These are phyloP conservation scores for Westerdykella ornata DNA, from an alignment of 2,329 filamentous ascomycete species.

Conservation along the genomic window DNA sequence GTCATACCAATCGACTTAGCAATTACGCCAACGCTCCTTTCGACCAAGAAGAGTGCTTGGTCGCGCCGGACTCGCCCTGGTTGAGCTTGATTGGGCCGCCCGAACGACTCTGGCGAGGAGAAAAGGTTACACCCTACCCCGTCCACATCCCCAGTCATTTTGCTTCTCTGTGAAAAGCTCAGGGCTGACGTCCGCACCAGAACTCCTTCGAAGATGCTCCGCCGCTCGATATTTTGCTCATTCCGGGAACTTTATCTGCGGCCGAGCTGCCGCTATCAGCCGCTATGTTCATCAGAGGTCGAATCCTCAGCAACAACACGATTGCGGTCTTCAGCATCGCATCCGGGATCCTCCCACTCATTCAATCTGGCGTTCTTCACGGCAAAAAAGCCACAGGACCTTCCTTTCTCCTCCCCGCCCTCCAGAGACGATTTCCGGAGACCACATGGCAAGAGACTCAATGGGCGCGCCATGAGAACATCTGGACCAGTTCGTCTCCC, in stretches of 20 bases:
- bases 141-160: slow-evolving; percentile 5
- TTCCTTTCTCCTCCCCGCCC: slow-evolving; percentile 16
- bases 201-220: slow-evolving; percentile 32
- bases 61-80: slow-evolving; percentile 30
- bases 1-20: background rate
- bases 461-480: slow-evolving; percentile 26
- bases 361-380: slow-evolving; percentile 23
- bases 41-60: slow-evolving; percentile 28
- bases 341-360: slow-evolving; percentile 26
- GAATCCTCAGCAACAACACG: slow-evolving; percentile 19
- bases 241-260: slow-evolving; percentile 27
- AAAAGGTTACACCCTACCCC: slow-evolving; percentile 32
- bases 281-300: slow-evolving; percentile 21
- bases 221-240: slow-evolving; percentile 32
- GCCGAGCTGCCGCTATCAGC: slow-evolving; percentile 17
- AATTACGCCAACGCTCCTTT: slow-evolving; percentile 20
- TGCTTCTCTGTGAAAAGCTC: background rate
- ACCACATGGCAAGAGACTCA: slow-evolving; percentile 24
- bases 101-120: slow-evolving; percentile 33
- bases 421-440: slow-evolving; percentile 25
- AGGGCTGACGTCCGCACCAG: slow-evolving; percentile 19
- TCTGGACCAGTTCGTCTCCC: slow-evolving; percentile 32
- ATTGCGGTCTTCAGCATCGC: slow-evolving; percentile 28
- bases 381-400: slow-evolving; percentile 25
- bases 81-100: slow-evolving; percentile 24